These are phyloP conservation scores for Physocladia obscura DNA, from an alignment of 192 early-diverging fungal species.

Conservation along the genomic window DNA sequence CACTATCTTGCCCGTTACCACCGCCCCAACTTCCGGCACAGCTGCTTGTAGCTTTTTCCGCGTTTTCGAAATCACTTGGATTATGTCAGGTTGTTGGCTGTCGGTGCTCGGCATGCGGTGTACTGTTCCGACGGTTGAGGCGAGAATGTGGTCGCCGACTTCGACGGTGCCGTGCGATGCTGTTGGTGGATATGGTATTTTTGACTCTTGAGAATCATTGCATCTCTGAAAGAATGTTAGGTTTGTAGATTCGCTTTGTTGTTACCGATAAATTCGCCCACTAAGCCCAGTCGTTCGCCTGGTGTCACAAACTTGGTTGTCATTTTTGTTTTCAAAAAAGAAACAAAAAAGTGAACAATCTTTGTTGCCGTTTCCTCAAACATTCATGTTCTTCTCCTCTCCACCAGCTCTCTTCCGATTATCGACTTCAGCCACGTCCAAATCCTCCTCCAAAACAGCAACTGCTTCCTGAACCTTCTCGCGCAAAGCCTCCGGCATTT, in stretches of 20 bases:
- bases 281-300: conserved; percentile 73
- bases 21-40: conserved; percentile 57
- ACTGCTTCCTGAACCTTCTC: conserved; percentile 85
- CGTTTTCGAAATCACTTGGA: conserved; percentile 9
- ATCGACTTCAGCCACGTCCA: conserved; percentile 17
- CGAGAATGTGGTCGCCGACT: conserved; percentile 1
- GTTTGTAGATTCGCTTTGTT: no score
- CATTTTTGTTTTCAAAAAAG: no score
- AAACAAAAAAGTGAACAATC: no score
- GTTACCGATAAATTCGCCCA: conserved; percentile 57
- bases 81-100: neutral
- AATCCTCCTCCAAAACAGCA: conserved; percentile 76
- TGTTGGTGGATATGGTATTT: no score
- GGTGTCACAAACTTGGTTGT: conserved; percentile 77
- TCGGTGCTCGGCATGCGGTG: neutral
- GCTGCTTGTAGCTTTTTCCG: conserved; percentile 27
- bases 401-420: no score
- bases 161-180: conserved; percentile 17
- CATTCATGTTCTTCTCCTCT: conserved; percentile 13
- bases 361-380: neutral
- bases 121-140: neutral
- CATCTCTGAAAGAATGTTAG: no score
- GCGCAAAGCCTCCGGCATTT: conserved; percentile 74
- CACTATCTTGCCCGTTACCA: conserved; percentile 80
- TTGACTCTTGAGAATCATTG: no score